Evolutionary conservation across 148 eudicot species (phyloP).

Genomic region (Chenopodium formosanum): DNA sequence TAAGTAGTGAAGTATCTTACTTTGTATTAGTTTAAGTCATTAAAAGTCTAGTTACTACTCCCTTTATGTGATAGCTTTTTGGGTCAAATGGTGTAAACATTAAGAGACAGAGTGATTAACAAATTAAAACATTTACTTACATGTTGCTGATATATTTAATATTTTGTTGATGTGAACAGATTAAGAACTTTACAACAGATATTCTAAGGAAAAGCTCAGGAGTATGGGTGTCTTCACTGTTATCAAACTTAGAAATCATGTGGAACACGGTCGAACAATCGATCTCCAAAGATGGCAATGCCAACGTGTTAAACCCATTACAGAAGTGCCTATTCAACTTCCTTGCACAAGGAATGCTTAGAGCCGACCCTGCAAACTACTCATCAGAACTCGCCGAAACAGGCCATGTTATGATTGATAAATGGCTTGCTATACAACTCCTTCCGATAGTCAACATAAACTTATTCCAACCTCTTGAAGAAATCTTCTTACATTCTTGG

Average conservation of each 20-base stretch:
- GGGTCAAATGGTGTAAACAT: too few relatives aligned
- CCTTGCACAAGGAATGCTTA: conserved; percentile 46
- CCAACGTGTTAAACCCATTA: conserved; percentile 40
- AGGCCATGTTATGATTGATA: conserved; percentile 52
- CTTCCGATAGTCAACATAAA: conserved; percentile 53
- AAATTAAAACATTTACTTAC: background rate
- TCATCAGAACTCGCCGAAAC: conserved; percentile 49
- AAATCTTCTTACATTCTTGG: conserved; percentile 77
- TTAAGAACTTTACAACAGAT: conserved; percentile 61
- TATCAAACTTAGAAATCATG: conserved; percentile 65
- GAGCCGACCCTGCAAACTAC: conserved; percentile 53
- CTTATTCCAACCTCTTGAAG: conserved; percentile 66
- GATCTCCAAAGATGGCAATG: conserved; percentile 39
- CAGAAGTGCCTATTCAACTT: conserved; percentile 69
- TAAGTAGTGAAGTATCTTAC: too few relatives aligned
- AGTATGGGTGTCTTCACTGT: conserved; percentile 59
- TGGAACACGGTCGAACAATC: conserved; percentile 59
- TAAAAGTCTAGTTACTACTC: too few relatives aligned
- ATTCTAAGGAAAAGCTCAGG: conserved; percentile 67
- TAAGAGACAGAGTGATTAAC: too few relatives aligned
- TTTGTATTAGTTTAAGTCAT: too few relatives aligned
- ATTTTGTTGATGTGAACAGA: conserved; percentile 29
- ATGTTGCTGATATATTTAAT: too few relatives aligned
- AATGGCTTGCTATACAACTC: conserved; percentile 79
- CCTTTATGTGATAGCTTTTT: too few relatives aligned